These are phyloP conservation scores for Blastobotrys buckinghamii DNA, from an alignment of 1,139 yeast species.

Conservation along the genomic window DNA sequence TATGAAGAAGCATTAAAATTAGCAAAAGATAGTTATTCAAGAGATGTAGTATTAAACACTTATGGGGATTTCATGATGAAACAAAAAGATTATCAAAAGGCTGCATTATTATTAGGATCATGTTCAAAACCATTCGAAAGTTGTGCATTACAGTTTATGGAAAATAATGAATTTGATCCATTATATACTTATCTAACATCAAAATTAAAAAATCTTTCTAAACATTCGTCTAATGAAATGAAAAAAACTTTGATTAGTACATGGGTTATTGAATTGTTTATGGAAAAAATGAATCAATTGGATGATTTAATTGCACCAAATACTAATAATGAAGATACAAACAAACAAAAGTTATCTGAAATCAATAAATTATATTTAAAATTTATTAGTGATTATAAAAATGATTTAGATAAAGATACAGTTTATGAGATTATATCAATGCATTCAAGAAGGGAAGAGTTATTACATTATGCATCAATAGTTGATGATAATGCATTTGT, in stretches of 20 bases:
- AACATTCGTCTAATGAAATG: conserved; percentile 36
- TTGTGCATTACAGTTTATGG: conserved; percentile 59
- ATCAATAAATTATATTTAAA: conserved; percentile 26
- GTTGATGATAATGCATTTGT: conserved; percentile 67
- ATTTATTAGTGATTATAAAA: conserved; percentile 48
- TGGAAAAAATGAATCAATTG: conserved; percentile 44
- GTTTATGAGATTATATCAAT: conserved; percentile 66
- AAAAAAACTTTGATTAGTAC: conserved; percentile 62
- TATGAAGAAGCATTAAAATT: conserved; percentile 64
- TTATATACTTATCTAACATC: conserved; percentile 52
- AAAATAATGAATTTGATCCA: conserved; percentile 38
- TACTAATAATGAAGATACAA: conserved; percentile 9
- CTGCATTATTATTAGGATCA: conserved; percentile 58
- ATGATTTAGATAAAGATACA: conserved; percentile 54
- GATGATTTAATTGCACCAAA: conserved; percentile 37
- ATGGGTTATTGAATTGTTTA: conserved; percentile 72
- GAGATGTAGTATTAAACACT: conserved; percentile 52
- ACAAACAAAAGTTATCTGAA: conserved; percentile 23
- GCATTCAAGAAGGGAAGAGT: conserved; percentile 57
- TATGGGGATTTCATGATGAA: conserved; percentile 56
- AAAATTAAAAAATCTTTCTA: conserved; percentile 43
- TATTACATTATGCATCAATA: conserved; percentile 62
- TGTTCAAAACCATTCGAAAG: conserved; percentile 69
- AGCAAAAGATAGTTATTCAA: conserved; percentile 38
- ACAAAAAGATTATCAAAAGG: conserved; percentile 37